Evolutionary conservation across 2,329 filamentous ascomycete species (phyloP), one percentile per base, ranked within the genome.

Genomic region (Aschersonia sp.): DNA sequence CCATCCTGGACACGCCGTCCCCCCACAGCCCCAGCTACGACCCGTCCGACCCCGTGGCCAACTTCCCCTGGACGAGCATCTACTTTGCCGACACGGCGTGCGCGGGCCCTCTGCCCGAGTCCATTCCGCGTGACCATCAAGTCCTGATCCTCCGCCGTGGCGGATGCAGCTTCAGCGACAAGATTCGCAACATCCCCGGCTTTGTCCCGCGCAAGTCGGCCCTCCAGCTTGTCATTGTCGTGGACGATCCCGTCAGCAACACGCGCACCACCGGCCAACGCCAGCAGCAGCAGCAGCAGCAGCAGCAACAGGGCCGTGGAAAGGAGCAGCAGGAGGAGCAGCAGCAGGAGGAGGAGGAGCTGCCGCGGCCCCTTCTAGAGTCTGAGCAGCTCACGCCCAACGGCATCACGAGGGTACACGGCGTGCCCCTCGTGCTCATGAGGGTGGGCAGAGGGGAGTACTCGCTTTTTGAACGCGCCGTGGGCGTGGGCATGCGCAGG

Each of bases 341-440:
- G 12, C 22, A 22, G 22, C 45, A 32, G 42, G 46, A 49, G 8
- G 61, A 58, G 33, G 57, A 60, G 14, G 60, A 59, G 6, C 53
- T 66, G 47, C 64, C 72, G 52, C 63, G 73, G 37, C 92, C 92
- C 1, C 65, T 92, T 44, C 70, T 98, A 4, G 86, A 94, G 46
- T 75, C 83, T 53, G 67, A 70, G 46, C 90, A 96, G 67, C 65
- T 71, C 45, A 88, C 84, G 2, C 78, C 81, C 0, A 75, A 71
- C 4, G 87, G 88, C 0, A 68, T 88, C 46, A 71, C 74, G 47
- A 69, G 88, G 9, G 75, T 79, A 42, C 73, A 88, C 56, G 82
- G 81, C 2, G 82, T 97, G 39, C 78, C 85, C 10, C 79, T 96
- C 76, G 73, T 94, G 40, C 85, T 97, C 76, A 76, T 94, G 22